A percentile compares a stretch with the other conserved stretches of the same genome.
Conservation (phyloP, 2,329 filamentous ascomycete genomes). For the Venturia carpophila region DNA sequence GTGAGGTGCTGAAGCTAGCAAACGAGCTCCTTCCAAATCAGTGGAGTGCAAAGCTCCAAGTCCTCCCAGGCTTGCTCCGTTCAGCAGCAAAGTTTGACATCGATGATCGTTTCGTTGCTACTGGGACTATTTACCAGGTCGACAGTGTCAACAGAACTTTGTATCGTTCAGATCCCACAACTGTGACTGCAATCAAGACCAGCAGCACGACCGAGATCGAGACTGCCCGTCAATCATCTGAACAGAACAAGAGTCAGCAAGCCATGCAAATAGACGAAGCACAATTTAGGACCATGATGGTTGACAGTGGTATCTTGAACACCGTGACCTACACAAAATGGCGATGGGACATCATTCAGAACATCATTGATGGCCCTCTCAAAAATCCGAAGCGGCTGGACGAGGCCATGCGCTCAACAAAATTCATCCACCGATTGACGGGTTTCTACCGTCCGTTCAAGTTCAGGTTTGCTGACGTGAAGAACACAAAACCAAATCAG, state of each 20-base stretch:
- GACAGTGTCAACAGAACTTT: slow-evolving; percentile 93
- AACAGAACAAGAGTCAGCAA: slow-evolving; percentile 45
- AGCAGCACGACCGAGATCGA: slow-evolving; percentile 24
- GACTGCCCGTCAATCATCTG: slow-evolving; percentile 33
- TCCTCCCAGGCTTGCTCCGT: slow-evolving; percentile 77
- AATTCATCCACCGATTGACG: slow-evolving; percentile 90
- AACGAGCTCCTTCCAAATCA: slow-evolving; percentile 74
- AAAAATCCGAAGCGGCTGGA: slow-evolving; percentile 86
- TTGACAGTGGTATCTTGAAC: slow-evolving; percentile 78
- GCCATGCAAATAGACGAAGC: slow-evolving; percentile 56
- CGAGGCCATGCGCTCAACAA: slow-evolving; percentile 88
- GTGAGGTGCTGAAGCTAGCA: slow-evolving; percentile 83
- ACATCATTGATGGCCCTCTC: slow-evolving; percentile 85
- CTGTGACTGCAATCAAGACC: slow-evolving; percentile 25
- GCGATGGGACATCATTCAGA: slow-evolving; percentile 92
- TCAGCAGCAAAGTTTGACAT: slow-evolving; percentile 64
- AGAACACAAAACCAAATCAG: slow-evolving; percentile 86
- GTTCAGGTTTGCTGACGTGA: slow-evolving; percentile 82
- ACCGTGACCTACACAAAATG: slow-evolving; percentile 90
- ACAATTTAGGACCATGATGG: slow-evolving; percentile 53
- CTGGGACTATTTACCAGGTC: slow-evolving; percentile 91
- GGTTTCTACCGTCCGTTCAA: slow-evolving; percentile 97
- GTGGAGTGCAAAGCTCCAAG: slow-evolving; percentile 78
- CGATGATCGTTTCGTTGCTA: slow-evolving; percentile 69
- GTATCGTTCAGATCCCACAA: slow-evolving; percentile 61